Evolutionary conservation across 2,329 filamentous ascomycete species (phyloP), one percentile per base, ranked within the genome.

Genomic region (Cladosporium austrohemisphaericum): DNA sequence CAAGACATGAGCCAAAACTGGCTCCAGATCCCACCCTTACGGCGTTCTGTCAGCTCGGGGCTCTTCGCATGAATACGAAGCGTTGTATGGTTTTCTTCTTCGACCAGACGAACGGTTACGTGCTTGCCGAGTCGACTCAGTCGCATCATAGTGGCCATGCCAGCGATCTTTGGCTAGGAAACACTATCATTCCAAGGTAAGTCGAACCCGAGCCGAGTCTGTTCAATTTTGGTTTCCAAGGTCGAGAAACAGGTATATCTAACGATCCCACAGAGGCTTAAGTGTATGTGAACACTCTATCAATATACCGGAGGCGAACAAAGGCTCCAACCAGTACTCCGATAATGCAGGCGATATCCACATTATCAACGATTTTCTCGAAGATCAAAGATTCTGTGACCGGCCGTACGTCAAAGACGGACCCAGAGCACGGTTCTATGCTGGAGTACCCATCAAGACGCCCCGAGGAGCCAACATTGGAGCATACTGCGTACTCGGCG

Each of bases 401-500:
- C 32, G 56, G 22, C 57, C 62, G 8, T 66, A 59, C 45, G 63
- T 66, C 3, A 56, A 26, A 9, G 55, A 53, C 25, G 54, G 55
- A 22, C 63, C 64, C 2, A 55, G 53, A 14, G 62, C 57, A 5
- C 57, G 59, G 5, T 81, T 81, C 58, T 79, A 80, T 52, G 78
- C 77, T 4, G 77, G 77, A n/a, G 81, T 84, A 0, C 83, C 83
- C 0, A 78, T 86, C 44, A 74, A 75, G 19, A 81, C 78, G 2
- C 75, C 75, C 0, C 75, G 72, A 32, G 75, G 78, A 23, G 76
- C 78, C 56, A 74, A 75, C 38, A 79, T 86, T 49, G 83, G 83
- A 8, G 76, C 74, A 11, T 81, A 81, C 52, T 76, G 77, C 45
- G 74, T 85, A 1, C 68, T 82, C 2, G 81, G 85, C 55, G 74